phyloP scores from a whole-genome alignment of 176 grass and related monocot species.

The Miscanthus lutarioriparius region DNA sequence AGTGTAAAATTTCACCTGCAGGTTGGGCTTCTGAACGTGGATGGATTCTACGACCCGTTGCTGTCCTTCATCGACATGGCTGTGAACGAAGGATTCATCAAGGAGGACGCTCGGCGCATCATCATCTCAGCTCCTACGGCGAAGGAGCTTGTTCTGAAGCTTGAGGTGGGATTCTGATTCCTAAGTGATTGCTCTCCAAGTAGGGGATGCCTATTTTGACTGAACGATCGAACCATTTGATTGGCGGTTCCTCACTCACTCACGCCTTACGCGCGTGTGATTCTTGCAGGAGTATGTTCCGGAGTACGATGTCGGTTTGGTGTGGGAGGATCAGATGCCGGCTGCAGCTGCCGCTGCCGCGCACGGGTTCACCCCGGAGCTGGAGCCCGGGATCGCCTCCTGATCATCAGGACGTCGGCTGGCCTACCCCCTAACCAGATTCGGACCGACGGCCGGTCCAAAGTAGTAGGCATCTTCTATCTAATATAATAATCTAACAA shows the following conservation, averaged over 20 bases:
- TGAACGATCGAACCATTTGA: no score
- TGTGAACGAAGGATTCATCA: constrained; percentile 79
- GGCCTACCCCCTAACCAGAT: constrained; percentile 6
- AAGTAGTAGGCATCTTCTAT: constrained; percentile 30
- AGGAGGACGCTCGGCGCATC: constrained; percentile 60
- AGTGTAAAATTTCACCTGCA: constrained; percentile 30
- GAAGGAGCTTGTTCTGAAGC: constrained; percentile 72
- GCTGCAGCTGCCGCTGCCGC: not conserved
- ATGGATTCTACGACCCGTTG: constrained; percentile 84
- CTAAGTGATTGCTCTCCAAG: not conserved
- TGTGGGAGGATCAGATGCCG: constrained; percentile 74
- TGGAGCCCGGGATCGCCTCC: constrained; percentile 55
- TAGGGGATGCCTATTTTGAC: not conserved
- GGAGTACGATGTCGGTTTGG: constrained; percentile 66
- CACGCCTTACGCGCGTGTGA: not conserved
- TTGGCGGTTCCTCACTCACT: not conserved
- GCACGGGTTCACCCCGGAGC: constrained; percentile 47
- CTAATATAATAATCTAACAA: constrained; percentile 29
- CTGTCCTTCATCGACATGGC: constrained; percentile 91
- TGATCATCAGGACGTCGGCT: constrained; percentile 23
- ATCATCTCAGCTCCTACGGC: constrained; percentile 77
- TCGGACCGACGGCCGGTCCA: constrained; percentile 6
- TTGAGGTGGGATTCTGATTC: constrained; percentile 58
- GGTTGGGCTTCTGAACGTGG: constrained; percentile 91
- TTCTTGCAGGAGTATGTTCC: constrained; percentile 63